These are phyloP conservation scores for Phytophthora tubulina DNA, from an alignment of 352 stramenopile species.

Conservation along the genomic window DNA sequence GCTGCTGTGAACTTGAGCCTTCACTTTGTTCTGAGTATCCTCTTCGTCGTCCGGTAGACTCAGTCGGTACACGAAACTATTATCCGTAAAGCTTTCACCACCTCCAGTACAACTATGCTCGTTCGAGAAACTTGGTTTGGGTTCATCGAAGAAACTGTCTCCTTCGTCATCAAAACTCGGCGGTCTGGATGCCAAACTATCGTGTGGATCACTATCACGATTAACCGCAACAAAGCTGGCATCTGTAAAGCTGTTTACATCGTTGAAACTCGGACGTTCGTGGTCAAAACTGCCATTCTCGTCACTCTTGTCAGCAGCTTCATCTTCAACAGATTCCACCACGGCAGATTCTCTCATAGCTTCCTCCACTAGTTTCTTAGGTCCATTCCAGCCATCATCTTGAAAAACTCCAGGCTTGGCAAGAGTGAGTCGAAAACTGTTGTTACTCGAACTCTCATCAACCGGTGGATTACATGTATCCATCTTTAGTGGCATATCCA, in stretches of 20 bases:
- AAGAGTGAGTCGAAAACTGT: conserved; percentile 33
- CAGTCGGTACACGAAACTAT: conserved; percentile 38
- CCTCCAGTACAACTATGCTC: conserved; percentile 34
- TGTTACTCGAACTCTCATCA: conserved; percentile 3
- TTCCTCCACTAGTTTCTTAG: conserved; percentile 23
- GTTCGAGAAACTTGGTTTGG: conserved; percentile 35
- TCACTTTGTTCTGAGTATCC: neutral
- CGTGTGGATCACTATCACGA: neutral
- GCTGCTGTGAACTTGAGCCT: neutral
- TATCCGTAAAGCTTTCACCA: conserved; percentile 33
- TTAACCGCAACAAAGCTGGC: neutral
- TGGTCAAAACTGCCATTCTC: neutral
- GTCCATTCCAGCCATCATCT: conserved; percentile 7
- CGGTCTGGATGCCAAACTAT: conserved; percentile 31
- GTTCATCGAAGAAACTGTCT: conserved; percentile 34
- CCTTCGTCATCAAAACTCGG: conserved; percentile 26
- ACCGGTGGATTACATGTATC: conserved; percentile 16
- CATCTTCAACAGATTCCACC: neutral
- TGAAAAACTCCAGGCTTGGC: conserved; percentile 20
- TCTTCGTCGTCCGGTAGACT: conserved; percentile 34
- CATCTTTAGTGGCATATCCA: conserved; percentile 46
- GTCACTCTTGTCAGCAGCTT: neutral
- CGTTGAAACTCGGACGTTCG: conserved; percentile 6
- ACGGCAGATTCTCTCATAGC: neutral
- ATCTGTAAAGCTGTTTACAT: conserved; percentile 15